phyloP scores from a whole-genome alignment of 345 rosid species.

The Eucalyptus curtisii region DNA sequence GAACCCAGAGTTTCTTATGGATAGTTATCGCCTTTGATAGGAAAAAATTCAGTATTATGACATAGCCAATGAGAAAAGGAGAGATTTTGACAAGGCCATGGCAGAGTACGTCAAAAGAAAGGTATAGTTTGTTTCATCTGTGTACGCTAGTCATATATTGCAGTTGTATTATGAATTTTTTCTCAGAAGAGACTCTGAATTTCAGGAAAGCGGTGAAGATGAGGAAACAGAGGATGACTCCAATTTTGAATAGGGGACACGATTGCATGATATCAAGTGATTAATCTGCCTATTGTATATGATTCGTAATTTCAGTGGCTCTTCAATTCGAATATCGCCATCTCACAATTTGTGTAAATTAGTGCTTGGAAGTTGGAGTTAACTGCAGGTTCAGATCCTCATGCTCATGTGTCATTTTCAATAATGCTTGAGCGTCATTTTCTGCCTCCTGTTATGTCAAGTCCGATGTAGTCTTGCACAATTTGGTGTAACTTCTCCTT shows the following conservation, averaged over 20 bases:
- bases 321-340: not conserved
- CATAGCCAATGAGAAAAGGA: conserved; percentile 77
- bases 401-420: not conserved
- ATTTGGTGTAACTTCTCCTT: not conserved
- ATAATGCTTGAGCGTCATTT: not conserved
- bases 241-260: conserved; percentile 39
- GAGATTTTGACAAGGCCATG: conserved; percentile 73
- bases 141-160: not conserved
- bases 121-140: conserved; percentile 18
- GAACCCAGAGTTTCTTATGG: not conserved
- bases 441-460: not conserved
- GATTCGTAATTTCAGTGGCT: not conserved
- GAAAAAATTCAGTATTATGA: conserved; percentile 94
- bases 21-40: conserved; percentile 13
- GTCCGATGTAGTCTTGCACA: not conserved
- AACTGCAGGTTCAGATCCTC: not conserved
- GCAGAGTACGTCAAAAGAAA: conserved; percentile 54
- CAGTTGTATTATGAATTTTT: not conserved
- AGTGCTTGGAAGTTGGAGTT: not conserved
- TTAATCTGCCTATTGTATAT: not conserved
- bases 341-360: not conserved
- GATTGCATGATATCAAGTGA: not conserved
- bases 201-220: conserved; percentile 65
- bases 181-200: not conserved
- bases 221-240: conserved; percentile 56